Conservation (phyloP, 495 filamentous ascomycete genomes). For the Annulohypoxylon stygium region DNA sequence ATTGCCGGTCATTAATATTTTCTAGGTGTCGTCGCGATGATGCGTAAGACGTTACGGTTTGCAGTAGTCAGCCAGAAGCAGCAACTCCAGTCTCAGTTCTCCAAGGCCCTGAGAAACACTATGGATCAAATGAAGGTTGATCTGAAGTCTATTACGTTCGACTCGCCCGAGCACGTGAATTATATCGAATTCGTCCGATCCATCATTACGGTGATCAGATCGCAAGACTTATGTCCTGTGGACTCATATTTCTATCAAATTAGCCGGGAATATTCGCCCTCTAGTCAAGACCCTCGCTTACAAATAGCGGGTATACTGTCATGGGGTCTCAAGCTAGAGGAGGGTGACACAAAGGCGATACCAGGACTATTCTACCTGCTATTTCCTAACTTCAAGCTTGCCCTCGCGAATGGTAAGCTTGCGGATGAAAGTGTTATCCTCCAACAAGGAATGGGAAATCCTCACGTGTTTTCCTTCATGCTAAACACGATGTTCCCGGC, state of each 20-base stretch:
- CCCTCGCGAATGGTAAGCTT: slow-evolving; percentile 58
- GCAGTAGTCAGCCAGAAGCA: slow-evolving; percentile 35
- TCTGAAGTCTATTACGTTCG: slow-evolving; percentile 51
- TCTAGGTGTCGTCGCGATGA: slow-evolving; percentile 53
- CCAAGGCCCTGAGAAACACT: slow-evolving; percentile 51
- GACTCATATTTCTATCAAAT: slow-evolving; percentile 63
- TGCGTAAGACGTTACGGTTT: slow-evolving; percentile 57
- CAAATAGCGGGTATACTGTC: slow-evolving; percentile 63
- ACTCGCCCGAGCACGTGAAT: slow-evolving; percentile 50
- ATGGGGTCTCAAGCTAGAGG: slow-evolving; percentile 61
- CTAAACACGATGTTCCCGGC: slow-evolving; percentile 60
- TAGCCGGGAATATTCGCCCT: slow-evolving; percentile 62
- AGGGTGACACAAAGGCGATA: slow-evolving; percentile 56
- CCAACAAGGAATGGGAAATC: slow-evolving; percentile 55
- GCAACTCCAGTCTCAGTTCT: slow-evolving; percentile 53
- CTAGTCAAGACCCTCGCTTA: slow-evolving; percentile 62
- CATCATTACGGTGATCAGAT: slow-evolving; percentile 61
- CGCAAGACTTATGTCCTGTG: slow-evolving; percentile 60
- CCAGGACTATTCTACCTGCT: slow-evolving; percentile 65
- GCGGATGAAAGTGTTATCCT: slow-evolving; percentile 57
- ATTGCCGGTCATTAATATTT: slow-evolving; percentile 19
- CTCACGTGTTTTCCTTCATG: slow-evolving; percentile 59
- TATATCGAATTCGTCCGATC: slow-evolving; percentile 62
- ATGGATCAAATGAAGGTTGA: slow-evolving; percentile 66
- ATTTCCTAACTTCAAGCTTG: slow-evolving; percentile 64